Evolutionary conservation across 1,139 yeast species (phyloP), one percentile per base, ranked within the genome.

Genomic region (Groenewaldozyma auringiensis): DNA sequence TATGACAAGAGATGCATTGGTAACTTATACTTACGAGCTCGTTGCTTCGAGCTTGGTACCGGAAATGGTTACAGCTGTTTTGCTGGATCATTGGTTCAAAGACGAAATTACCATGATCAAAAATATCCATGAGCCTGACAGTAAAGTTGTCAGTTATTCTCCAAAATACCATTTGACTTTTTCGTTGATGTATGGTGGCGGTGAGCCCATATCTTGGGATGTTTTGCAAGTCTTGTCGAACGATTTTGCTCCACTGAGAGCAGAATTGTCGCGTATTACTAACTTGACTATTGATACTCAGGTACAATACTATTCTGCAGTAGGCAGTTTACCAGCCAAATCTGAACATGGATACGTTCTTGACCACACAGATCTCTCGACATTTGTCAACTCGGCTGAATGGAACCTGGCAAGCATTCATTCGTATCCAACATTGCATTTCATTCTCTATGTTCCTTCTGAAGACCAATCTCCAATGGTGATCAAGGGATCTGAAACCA

Each of bases 281-380:
- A 81, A 83, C 53, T 79, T 89, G 59, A 75, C 92, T 1, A 70
- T 89, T 18, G 92, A 85, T 53, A 74, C 94, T 1, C 95, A 87
- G 60, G 74, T 85, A 39, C 85, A 83, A 51, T 83, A 83, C 62
- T 86, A 79, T 59, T 76, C 83, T 2, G 62, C 66, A 36, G 63
- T 76, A 20, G 51, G 57, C 0, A 59, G 64, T 42, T 64, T 42
- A 8, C 47, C 47, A 25, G 49, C 51, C 62, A 41, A 49, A 29
- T 17, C 46, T 45, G 34, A 51, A 48, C 48, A 47, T 20, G 43
- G 53, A 1, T 52, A 59, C 49, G 39, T 53, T 44, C 55, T 63
- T 41, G 50, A 53, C 13, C 49, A 58, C 44, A 59, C 58, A 35
- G 79, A 80, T 44, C 71, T 84, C 43, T 70, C 87, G 1, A 82